Conservation (phyloP, 805 yeast species). For the Hanseniaspora meyeri region DNA sequence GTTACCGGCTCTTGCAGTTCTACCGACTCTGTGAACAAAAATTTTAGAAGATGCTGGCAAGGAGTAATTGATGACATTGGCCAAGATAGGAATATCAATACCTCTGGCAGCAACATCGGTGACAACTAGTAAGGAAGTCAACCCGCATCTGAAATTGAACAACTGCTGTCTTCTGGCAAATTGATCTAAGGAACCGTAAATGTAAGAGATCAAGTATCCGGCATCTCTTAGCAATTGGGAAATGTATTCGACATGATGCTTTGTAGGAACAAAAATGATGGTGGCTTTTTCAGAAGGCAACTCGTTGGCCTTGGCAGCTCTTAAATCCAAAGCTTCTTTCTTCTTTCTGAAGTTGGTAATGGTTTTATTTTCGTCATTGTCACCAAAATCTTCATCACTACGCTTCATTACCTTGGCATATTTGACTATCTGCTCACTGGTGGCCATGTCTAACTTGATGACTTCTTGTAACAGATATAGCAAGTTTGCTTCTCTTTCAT, state of each 20-base stretch:
- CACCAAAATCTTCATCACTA: slow-evolving; percentile 35
- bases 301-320: slow-evolving; percentile 66
- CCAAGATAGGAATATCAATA: slow-evolving; percentile 92
- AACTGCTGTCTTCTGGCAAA: slow-evolving; percentile 85
- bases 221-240: slow-evolving; percentile 55
- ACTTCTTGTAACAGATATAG: slow-evolving; percentile 67
- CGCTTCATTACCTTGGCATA: slow-evolving; percentile 36
- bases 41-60: slow-evolving; percentile 87
- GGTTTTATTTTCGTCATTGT: slow-evolving; percentile 24
- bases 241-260: slow-evolving; percentile 93
- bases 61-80: slow-evolving; percentile 85
- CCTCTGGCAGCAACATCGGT: slow-evolving; percentile 99
- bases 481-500: slow-evolving; percentile 82
- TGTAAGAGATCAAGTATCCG: slow-evolving; percentile 79
- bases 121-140: slow-evolving; percentile 78
- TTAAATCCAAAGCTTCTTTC: slow-evolving; percentile 23
- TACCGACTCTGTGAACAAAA: slow-evolving; percentile 93
- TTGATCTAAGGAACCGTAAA: slow-evolving; percentile 91
- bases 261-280: slow-evolving; percentile 88
- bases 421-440: slow-evolving; percentile 43
- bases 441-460: slow-evolving; percentile 71
- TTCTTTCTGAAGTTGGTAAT: slow-evolving; percentile 31
- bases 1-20: slow-evolving; percentile 98
- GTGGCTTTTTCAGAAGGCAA: slow-evolving; percentile 80
- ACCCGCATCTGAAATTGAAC: slow-evolving; percentile 70